Conservation (phyloP, 1,284 basidiomycete genomes). For the Cryptococcus sp. region DNA sequence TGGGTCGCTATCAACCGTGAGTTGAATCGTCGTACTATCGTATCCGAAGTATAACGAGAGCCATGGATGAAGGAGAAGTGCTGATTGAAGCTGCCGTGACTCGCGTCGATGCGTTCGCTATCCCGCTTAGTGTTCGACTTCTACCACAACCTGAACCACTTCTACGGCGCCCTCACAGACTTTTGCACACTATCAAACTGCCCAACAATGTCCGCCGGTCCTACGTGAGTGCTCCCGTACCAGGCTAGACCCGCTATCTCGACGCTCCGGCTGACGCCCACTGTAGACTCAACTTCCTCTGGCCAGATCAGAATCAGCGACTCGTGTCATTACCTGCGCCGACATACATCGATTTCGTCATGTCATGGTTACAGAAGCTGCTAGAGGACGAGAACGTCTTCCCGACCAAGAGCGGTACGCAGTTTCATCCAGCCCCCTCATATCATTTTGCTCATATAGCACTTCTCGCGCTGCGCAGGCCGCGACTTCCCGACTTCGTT, state of each 20-base stretch:
- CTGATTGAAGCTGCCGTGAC: not conserved
- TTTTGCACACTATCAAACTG: slow-evolving; percentile 89
- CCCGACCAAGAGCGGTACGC: slow-evolving; percentile 89
- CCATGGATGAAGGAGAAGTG: not conserved
- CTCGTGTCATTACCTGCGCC: slow-evolving; percentile 91
- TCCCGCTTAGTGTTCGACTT: slow-evolving; percentile 77
- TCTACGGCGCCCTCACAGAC: slow-evolving; percentile 93
- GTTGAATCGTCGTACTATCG: slow-evolving; percentile 44
- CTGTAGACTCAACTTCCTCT: slow-evolving; percentile 87
- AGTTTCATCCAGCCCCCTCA: too few species aligned
- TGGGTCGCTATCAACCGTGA: slow-evolving; percentile 97
- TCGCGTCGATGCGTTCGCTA: not conserved
- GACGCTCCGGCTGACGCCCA: not conserved
- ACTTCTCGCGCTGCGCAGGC: not conserved
- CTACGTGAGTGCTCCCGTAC: slow-evolving; percentile 63
- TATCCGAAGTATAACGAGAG: not conserved
- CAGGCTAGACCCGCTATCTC: not conserved
- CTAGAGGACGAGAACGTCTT: slow-evolving; percentile 90
- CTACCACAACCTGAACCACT: slow-evolving; percentile 95
- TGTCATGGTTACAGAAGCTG: slow-evolving; percentile 96
- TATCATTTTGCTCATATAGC: too few species aligned
- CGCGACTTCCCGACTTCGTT: slow-evolving; percentile 75
- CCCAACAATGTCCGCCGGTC: slow-evolving; percentile 90
- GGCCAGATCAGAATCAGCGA: slow-evolving; percentile 95
- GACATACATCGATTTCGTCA: slow-evolving; percentile 98